phyloP scores from a whole-genome alignment of 2,329 filamentous ascomycete species.

The Tolypocladium sp. region DNA sequence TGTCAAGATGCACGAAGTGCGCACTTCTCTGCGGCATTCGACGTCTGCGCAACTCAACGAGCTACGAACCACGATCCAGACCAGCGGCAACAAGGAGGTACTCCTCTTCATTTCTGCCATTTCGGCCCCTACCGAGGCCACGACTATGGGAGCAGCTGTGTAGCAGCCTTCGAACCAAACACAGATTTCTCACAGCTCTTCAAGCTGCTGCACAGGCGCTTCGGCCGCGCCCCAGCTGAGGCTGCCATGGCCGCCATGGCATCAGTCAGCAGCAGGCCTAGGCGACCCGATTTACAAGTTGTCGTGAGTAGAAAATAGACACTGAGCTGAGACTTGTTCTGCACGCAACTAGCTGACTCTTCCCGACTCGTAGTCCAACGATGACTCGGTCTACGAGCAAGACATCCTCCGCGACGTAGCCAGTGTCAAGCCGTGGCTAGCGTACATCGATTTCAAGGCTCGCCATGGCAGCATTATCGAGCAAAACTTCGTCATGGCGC shows the following conservation, averaged over 20 bases:
- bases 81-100: neutral
- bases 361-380: slow-evolving; percentile 51
- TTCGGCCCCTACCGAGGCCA: neutral
- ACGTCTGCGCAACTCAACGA: neutral
- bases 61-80: neutral
- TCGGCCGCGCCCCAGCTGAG: slow-evolving; percentile 8
- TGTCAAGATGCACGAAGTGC: neutral
- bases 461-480: slow-evolving; percentile 79
- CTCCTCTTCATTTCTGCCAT: neutral
- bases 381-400: slow-evolving; percentile 94
- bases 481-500: slow-evolving; percentile 80
- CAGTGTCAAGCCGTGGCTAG: slow-evolving; percentile 88
- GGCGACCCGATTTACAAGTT: slow-evolving; percentile 37
- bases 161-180: neutral
- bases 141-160: neutral
- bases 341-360: neutral
- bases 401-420: slow-evolving; percentile 80
- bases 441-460: slow-evolving; percentile 85
- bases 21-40: neutral
- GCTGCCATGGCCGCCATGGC: neutral
- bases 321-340: neutral
- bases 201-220: slow-evolving; percentile 2
- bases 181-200: neutral
- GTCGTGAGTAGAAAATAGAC: slow-evolving; percentile 28
- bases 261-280: slow-evolving; percentile 21